Conservation (phyloP, 1,284 basidiomycete genomes). For the Ustilago trichophora region DNA sequence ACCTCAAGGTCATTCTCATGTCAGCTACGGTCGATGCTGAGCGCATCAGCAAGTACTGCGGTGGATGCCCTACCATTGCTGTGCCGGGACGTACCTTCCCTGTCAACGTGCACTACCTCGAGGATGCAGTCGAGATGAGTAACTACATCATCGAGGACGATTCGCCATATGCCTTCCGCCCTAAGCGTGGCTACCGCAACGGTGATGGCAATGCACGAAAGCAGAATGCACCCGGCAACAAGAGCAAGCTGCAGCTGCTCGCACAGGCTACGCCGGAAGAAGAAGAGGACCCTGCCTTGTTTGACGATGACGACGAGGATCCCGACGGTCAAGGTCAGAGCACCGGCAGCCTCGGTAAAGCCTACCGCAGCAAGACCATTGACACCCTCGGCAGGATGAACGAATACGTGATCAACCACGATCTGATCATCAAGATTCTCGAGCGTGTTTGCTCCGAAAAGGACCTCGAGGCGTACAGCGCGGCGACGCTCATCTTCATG, state of each 20-base stretch:
- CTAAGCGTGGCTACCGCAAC: constrained; percentile 43
- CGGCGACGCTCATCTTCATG: constrained; percentile 90
- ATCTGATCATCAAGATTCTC: constrained; percentile 78
- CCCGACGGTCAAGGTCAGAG: constrained; percentile 64
- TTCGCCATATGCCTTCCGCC: constrained; percentile 78
- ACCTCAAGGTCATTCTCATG: constrained; percentile 95
- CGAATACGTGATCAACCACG: constrained; percentile 77
- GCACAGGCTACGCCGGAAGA: constrained; percentile 71
- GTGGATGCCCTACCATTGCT: constrained; percentile 77
- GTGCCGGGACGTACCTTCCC: constrained; percentile 98
- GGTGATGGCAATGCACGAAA: constrained; percentile 32
- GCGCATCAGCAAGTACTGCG: constrained; percentile 92
- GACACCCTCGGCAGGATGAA: constrained; percentile 86
- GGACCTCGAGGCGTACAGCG: constrained; percentile 74
- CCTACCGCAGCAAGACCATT: constrained; percentile 78
- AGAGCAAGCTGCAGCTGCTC: constrained; percentile 74
- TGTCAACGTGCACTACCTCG: constrained; percentile 85
- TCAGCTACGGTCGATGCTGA: constrained; percentile 93
- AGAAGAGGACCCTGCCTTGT: constrained; percentile 78
- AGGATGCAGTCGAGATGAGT: constrained; percentile 89
- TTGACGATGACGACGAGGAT: constrained; percentile 80
- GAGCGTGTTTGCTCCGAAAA: constrained; percentile 83
- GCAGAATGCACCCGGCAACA: constrained; percentile 63
- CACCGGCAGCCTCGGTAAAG: constrained; percentile 68
- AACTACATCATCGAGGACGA: constrained; percentile 80